Percentiles rank a stretch among this genome's conserved stretches.
Evolutionary conservation across 73 alveolate species (phyloP).

Genomic region (Paramecium octaurelia): DNA sequence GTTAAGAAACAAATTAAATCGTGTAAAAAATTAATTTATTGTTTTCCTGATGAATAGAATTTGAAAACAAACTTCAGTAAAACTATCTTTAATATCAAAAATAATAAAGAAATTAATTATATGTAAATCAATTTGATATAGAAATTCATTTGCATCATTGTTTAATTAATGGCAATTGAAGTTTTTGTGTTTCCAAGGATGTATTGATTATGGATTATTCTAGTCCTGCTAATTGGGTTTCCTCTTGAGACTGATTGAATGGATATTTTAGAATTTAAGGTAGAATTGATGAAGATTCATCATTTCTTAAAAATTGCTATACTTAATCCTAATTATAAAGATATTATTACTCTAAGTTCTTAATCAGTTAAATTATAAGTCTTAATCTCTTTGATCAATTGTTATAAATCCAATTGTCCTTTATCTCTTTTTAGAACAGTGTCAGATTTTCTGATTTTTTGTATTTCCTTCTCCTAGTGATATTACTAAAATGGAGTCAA

Average conservation of each 20-base stretch:
- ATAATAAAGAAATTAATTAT: background rate
- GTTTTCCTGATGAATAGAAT: too few species aligned
- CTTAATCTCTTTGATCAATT: slow-evolving; percentile 22
- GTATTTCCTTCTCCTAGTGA: background rate
- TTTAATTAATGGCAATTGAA: slow-evolving; percentile 27
- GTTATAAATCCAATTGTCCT: background rate
- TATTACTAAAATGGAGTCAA: slow-evolving; percentile 16
- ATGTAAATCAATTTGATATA: background rate
- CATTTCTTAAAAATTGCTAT: slow-evolving; percentile 34
- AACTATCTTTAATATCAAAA: too few species aligned
- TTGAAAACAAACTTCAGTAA: too few species aligned
- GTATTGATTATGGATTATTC: slow-evolving; percentile 24
- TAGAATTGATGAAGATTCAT: slow-evolving; percentile 28
- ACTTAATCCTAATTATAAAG: slow-evolving; percentile 13
- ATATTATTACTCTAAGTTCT: background rate
- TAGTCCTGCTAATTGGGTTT: slow-evolving; percentile 1
- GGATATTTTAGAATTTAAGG: slow-evolving; percentile 24
- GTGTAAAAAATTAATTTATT: too few species aligned
- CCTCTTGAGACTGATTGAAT: background rate
- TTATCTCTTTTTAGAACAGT: background rate
- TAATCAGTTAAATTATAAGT: background rate
- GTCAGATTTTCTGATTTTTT: background rate
- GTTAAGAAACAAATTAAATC: too few species aligned
- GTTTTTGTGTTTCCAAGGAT: background rate
- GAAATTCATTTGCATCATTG: background rate